Base-by-base conservation (phyloP, 495 filamentous ascomycete species). In the Penicillium cataractarum region DNA sequence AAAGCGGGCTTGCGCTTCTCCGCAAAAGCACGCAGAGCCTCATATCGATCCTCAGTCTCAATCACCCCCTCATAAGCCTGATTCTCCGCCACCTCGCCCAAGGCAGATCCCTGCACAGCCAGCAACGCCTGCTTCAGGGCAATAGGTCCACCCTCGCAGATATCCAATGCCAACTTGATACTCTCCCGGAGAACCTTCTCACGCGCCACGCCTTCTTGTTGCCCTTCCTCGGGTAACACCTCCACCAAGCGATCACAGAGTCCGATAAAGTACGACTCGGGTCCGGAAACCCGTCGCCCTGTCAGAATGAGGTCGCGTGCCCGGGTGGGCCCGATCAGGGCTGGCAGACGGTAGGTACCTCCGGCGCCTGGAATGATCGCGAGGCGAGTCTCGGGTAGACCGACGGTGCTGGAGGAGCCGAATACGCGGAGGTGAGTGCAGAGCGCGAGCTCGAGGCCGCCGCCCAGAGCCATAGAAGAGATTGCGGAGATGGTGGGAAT, bases 351-450 rank as follows among this genome's bases (percentile, higher is more conserved):
- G 71, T 91, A 93, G 0, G 93, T 97, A 19, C 95, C 95, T 6
- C 95, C 95, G 0, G 95, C 96, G 46, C 95, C 95, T 6, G 95
- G 95, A 60, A 98, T 89, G 68, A 99, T 98, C 24, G 89, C 95
- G 1, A 99, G 83, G 0, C 92, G 79, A 0, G 95, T 97, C 69
- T 99, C 95, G 2, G 95, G 95, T 3, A 99, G 84, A 1, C 86
- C 94, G 58, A 99, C 86, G 49, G 80, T 77, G 24, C 90, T 88
- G 44, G 83, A 86, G 13, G 89, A 88, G 37, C 86, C 82, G 65
- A 97, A 86, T 57, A 99, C 87, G 58, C 95, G 90, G 67, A 99
- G 84, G 71, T 92, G 85, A 3, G 92, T 97, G 65, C 88, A 84
- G 13, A 99, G 83, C 2, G 92, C 93, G 27, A 99, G 84, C 71